A percentile compares a stretch with the other conserved stretches of the same genome.
phyloP scores from a whole-genome alignment of 257 asterid genomes.

The Ehretia macrophylla region DNA sequence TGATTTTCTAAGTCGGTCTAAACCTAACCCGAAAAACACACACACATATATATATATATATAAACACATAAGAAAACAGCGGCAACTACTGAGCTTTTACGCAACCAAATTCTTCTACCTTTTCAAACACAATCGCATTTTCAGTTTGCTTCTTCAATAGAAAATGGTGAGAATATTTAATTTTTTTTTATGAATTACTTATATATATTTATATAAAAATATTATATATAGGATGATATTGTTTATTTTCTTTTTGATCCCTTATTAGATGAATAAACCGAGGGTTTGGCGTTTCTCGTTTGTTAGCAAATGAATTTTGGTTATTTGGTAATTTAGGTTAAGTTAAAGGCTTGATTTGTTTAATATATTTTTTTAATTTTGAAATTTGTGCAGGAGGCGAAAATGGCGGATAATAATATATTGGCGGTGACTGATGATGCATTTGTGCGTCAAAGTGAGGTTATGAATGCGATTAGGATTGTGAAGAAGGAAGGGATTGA shows the following conservation, averaged over 20 bases:
- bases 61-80: no score
- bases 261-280: neutral
- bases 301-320: no score
- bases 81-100: no score
- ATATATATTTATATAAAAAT: no score
- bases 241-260: neutral
- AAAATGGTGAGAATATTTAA: neutral
- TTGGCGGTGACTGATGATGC: conserved; percentile 62
- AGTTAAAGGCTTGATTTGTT: neutral
- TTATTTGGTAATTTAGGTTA: neutral
- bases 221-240: no score
- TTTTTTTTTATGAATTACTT: no score
- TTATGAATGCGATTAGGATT: conserved; percentile 50
- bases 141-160: neutral
- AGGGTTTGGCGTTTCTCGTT: neutral
- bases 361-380: neutral
- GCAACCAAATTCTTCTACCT: no score
- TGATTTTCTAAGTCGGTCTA: no score
- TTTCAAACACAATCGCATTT: neutral
- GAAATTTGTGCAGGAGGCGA: conserved; percentile 23
- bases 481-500: conserved; percentile 49
- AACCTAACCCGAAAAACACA: no score
- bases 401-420: conserved; percentile 42
- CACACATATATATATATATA: no score
- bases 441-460: conserved; percentile 35